Conservation (phyloP, 129 eudicot genomes). For the Cynara cardunculus region DNA sequence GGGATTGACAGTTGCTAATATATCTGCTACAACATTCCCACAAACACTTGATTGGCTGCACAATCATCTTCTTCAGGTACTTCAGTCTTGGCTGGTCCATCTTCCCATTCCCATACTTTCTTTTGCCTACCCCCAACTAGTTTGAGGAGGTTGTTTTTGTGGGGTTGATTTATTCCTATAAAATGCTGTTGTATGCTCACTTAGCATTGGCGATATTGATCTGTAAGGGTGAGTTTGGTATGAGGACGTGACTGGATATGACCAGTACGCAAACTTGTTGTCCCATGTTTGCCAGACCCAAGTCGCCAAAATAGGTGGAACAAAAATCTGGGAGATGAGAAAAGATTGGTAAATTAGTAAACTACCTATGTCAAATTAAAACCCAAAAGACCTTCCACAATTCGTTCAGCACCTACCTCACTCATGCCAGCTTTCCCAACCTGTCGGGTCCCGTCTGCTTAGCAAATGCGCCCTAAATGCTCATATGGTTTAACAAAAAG, state of each 20-base stretch:
- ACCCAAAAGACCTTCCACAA: not conserved
- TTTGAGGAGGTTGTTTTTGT: not conserved
- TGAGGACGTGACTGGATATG: not conserved
- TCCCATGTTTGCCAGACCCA: not conserved
- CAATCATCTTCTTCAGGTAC: conserved; percentile 92
- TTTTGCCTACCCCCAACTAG: not conserved
- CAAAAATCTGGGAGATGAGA: too few relatives aligned
- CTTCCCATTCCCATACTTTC: not conserved
- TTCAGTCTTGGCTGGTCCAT: not conserved
- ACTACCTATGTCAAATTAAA: too few relatives aligned
- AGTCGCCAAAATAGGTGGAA: too few relatives aligned
- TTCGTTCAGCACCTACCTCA: not conserved
- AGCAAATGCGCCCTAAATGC: not conserved
- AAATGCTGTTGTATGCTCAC: too few relatives aligned
- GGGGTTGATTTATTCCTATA: not conserved
- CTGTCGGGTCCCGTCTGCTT: too few relatives aligned
- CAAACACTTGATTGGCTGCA: conserved; percentile 98
- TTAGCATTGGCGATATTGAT: too few relatives aligned
- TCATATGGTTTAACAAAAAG: not conserved
- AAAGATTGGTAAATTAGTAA: too few relatives aligned
- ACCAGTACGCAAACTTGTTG: not conserved
- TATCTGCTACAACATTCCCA: conserved; percentile 95
- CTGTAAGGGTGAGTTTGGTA: too few relatives aligned
- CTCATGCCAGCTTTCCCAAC: not conserved
- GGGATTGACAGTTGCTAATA: conserved; percentile 83